Percentiles rank a stretch among this genome's conserved stretches.
Evolutionary conservation across 805 yeast genomes (phyloP).

Genomic region (Saccharomycopsis amapae): DNA sequence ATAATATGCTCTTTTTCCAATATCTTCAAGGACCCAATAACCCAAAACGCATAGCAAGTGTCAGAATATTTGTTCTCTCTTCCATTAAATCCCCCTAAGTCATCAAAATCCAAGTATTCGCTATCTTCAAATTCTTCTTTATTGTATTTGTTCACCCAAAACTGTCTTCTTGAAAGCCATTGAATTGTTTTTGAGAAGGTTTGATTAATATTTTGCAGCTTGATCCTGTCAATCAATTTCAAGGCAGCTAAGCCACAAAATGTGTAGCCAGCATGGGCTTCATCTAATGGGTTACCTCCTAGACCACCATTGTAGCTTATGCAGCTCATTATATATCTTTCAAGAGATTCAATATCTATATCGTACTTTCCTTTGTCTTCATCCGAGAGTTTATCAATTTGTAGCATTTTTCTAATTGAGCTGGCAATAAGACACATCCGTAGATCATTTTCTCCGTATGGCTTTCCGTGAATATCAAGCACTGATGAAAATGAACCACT

Average conservation of each 20-base stretch:
- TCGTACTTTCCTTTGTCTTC: conserved; percentile 27
- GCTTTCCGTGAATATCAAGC: conserved; percentile 29
- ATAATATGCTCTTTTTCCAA: conserved; percentile 32
- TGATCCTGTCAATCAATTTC: conserved; percentile 31
- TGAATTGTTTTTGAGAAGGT: conserved; percentile 32
- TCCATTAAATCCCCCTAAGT: conserved; percentile 80
- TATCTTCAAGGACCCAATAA: conserved; percentile 48
- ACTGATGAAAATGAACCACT: conserved; percentile 53
- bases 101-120: conserved; percentile 28
- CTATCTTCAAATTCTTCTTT: conserved; percentile 26
- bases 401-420: conserved; percentile 48
- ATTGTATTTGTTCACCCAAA: conserved; percentile 32
- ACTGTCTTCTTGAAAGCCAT: conserved; percentile 65
- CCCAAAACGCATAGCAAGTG: conserved; percentile 88
- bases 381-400: conserved; percentile 30
- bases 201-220: conserved; percentile 6
- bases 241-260: conserved; percentile 74
- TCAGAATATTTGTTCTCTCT: conserved; percentile 79
- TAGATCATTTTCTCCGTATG: conserved; percentile 60
- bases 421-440: conserved; percentile 71
- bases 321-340: conserved; percentile 31
- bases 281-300: conserved; percentile 44
- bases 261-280: conserved; percentile 82
- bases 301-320: conserved; percentile 64
- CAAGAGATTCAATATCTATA: conserved; percentile 37